These are phyloP conservation scores for Phytophthora europaea DNA, from an alignment of 352 stramenopile genomes.

Conservation along the genomic window DNA sequence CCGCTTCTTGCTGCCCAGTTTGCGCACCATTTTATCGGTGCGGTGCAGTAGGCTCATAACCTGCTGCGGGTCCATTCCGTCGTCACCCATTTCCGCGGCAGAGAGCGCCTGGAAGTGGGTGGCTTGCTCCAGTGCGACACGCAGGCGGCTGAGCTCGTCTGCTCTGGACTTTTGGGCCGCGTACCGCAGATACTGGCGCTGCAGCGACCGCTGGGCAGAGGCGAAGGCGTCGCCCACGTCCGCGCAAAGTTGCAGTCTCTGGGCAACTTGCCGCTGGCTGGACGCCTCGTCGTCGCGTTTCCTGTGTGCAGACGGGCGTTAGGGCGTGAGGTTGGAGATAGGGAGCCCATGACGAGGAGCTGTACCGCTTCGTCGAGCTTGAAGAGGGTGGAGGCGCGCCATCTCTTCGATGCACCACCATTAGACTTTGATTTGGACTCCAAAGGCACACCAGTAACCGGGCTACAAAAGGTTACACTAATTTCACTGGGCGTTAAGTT, in stretches of 20 bases:
- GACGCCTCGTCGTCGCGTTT: constrained; percentile 49
- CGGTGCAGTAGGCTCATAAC: constrained; percentile 15
- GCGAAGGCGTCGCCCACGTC: constrained; percentile 23
- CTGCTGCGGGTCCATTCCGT: neutral
- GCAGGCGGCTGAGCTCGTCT: constrained; percentile 15
- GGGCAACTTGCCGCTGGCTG: constrained; percentile 36
- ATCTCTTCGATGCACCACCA: too few relatives aligned
- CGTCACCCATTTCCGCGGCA: constrained; percentile 19
- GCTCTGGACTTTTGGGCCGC: constrained; percentile 11
- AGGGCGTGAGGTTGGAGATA: neutral
- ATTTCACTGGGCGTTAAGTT: too few relatives aligned
- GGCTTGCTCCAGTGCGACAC: constrained; percentile 25
- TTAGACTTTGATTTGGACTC: too few relatives aligned
- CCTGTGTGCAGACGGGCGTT: constrained; percentile 10
- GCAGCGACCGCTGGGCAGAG: constrained; percentile 2
- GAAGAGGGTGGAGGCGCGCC: too few relatives aligned
- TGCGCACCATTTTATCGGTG: constrained; percentile 33
- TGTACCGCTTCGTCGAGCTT: neutral
- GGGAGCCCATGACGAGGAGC: neutral
- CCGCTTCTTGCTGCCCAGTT: constrained; percentile 12
- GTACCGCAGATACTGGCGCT: constrained; percentile 18
- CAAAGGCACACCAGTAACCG: too few relatives aligned
- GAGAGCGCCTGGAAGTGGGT: constrained; percentile 29
- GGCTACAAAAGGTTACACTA: too few relatives aligned
- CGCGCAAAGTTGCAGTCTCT: constrained; percentile 25